These are phyloP conservation scores for Elsinoe australis DNA, from an alignment of 2,329 filamentous ascomycete genomes.

Conservation along the genomic window DNA sequence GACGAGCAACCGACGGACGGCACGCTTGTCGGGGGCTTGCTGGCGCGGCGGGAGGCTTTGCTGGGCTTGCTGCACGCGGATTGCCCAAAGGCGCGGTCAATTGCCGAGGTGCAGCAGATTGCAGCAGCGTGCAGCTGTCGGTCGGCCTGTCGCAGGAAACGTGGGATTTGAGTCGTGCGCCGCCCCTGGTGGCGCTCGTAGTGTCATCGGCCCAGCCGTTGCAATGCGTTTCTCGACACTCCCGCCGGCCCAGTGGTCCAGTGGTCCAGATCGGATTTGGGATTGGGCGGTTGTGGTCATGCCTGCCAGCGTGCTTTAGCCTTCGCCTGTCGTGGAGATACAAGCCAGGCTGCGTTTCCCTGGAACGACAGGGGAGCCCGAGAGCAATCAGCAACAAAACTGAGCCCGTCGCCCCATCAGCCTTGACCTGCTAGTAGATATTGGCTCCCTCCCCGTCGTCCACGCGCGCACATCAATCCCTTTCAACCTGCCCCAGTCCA, in stretches of 20 bases:
- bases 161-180: constrained; percentile 14
- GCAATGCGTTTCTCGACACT: constrained; percentile 15
- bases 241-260: neutral
- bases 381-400: no score
- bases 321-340: constrained; percentile 1
- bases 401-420: constrained; percentile 10
- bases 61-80: no score
- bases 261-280: constrained; percentile 14
- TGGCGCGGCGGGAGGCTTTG: no score
- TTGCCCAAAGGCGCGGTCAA: constrained; percentile 9
- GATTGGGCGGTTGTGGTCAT: constrained; percentile 5
- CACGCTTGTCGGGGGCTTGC: no score
- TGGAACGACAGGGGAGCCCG: no score
- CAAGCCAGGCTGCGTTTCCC: neutral
- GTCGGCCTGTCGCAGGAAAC: constrained; percentile 8
- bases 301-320: neutral
- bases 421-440: constrained; percentile 11
- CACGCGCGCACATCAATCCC: constrained; percentile 2
- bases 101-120: constrained; percentile 10
- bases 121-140: no score
- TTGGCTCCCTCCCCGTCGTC: constrained; percentile 6
- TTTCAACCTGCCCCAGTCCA: neutral
- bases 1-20: no score
- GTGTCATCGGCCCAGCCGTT: constrained; percentile 16
- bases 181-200: constrained; percentile 14